Percentiles rank a stretch among this genome's conserved stretches.
Conservation (phyloP, 2,329 filamentous ascomycete genomes). For the Lecanicillium sp. region DNA sequence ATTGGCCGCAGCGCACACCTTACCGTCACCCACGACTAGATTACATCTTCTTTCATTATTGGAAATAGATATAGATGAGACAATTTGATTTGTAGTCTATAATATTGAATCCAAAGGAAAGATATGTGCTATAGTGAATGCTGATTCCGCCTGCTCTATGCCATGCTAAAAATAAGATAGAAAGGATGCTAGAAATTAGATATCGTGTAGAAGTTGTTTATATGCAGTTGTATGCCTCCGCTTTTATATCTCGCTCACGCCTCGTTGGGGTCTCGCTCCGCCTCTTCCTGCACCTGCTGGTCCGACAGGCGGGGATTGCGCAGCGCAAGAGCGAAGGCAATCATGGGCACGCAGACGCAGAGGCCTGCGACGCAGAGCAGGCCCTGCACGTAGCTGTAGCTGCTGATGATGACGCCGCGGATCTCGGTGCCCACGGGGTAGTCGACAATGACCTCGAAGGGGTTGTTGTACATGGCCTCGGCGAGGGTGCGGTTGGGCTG, state of each 20-base stretch:
- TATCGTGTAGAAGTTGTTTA: neutral
- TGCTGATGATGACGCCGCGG: constrained; percentile 36
- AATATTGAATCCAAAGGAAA: neutral
- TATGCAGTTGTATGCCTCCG: too few relatives aligned
- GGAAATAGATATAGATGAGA: neutral
- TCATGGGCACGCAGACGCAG: constrained; percentile 40
- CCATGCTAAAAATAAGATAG: neutral
- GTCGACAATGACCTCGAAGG: constrained; percentile 26
- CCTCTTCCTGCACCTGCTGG: constrained; percentile 29
- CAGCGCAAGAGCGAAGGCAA: constrained; percentile 36
- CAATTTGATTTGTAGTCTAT: constrained; percentile 3
- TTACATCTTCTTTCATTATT: neutral
- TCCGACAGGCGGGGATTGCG: constrained; percentile 40
- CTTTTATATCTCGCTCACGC: neutral
- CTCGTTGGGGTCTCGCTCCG: constrained; percentile 8
- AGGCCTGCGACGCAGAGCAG: constrained; percentile 41
- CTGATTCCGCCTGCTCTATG: constrained; percentile 3
- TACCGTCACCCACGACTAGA: neutral
- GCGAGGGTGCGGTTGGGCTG: constrained; percentile 31
- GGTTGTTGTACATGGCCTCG: constrained; percentile 30
- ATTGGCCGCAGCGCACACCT: neutral
- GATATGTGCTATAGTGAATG: neutral
- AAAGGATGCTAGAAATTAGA: neutral
- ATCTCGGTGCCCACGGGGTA: constrained; percentile 39
- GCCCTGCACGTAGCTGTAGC: constrained; percentile 40